Conservation (phyloP, 805 yeast species). For the Saccharomycopsis babjevae region DNA sequence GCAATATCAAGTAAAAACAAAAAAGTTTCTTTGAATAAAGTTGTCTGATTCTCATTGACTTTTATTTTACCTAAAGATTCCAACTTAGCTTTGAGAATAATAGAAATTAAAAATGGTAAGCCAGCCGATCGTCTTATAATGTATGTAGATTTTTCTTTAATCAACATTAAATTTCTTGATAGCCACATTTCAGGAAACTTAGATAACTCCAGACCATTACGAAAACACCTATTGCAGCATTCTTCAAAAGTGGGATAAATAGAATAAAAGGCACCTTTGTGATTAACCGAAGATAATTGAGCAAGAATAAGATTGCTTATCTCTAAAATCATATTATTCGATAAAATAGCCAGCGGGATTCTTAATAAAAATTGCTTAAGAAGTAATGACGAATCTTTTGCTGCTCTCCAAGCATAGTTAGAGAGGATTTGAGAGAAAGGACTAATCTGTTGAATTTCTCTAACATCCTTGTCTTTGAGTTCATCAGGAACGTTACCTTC, state of each 20-base stretch:
- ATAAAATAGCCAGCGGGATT: conserved; percentile 21
- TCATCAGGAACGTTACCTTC: conserved; percentile 51
- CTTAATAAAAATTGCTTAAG: conserved; percentile 35
- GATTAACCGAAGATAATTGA: conserved; percentile 68
- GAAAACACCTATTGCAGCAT: conserved; percentile 49
- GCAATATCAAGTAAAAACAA: conserved; percentile 46
- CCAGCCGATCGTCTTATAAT: conserved; percentile 92
- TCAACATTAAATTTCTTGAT: conserved; percentile 37
- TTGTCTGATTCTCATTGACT: conserved; percentile 24
- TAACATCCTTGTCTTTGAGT: conserved; percentile 28
- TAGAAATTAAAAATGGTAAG: conserved; percentile 69
- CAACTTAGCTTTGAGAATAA: conserved; percentile 48
- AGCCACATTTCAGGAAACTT: conserved; percentile 49
- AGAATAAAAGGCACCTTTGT: conserved; percentile 87
- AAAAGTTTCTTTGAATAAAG: conserved; percentile 42
- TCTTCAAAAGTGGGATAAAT: conserved; percentile 72
- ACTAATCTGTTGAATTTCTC: conserved; percentile 2
- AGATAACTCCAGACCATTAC: conserved; percentile 22
- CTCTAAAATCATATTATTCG: conserved; percentile 20
- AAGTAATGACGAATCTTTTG: conserved; percentile 62
- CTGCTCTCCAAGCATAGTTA: conserved; percentile 73
- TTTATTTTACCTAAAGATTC: not conserved
- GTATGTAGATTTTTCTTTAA: conserved; percentile 50
- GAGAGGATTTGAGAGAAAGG: conserved; percentile 37
- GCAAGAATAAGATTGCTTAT: conserved; percentile 48